Evolutionary conservation across 352 stramenopile species (phyloP), one percentile per base, ranked within the genome.

Genomic region (Globisporangium cylindrosporum): DNA sequence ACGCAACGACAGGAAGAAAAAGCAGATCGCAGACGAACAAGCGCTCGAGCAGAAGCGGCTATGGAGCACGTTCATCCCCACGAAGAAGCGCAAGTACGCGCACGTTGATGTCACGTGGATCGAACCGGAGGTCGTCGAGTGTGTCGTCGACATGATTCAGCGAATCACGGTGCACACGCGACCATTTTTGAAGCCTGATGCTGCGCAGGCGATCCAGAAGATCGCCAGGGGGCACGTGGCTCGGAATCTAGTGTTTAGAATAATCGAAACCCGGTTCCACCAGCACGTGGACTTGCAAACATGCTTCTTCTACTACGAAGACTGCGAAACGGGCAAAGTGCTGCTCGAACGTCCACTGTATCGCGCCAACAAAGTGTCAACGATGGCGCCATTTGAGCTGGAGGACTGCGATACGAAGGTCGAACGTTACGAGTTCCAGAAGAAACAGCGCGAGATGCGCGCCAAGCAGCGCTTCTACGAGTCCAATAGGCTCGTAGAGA

Each of bases 101-200:
- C 62, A 78, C 1, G 59, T 89, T 2, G 81, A 94, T 34, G 82
- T 93, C 29, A 86, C 82, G 7, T 81, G 73, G 73, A 88, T 90
- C 56, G 82, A 90, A 29, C 81, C 81, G 0, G 75, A 85, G 25
- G 76, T 93, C 36, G 80, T 93, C 22, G 72, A 77, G 20, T 88
- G 77, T 46, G 64, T 91, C 18, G 62, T 72, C 20, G 73, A 76
- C 25, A 67, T 93, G 25, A 88, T 91, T 60, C 36, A 57, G 4
- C 51, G 70, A 15, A 69, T 91, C 1, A 36, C 66, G 8, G 7
- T 64, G 25, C 60, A 70, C n/a, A 67, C 75, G 0, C 62, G 70
- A 20, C 79, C 78, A 10, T 69, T 73, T 9, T 32, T 81, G 6
- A 70, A 74, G 4, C 73, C 77, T 32, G 82, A 93, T 46, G 82